These are phyloP conservation scores for Scedosporium aurantiacum DNA, from an alignment of 2,329 filamentous ascomycete genomes.

Conservation along the genomic window DNA sequence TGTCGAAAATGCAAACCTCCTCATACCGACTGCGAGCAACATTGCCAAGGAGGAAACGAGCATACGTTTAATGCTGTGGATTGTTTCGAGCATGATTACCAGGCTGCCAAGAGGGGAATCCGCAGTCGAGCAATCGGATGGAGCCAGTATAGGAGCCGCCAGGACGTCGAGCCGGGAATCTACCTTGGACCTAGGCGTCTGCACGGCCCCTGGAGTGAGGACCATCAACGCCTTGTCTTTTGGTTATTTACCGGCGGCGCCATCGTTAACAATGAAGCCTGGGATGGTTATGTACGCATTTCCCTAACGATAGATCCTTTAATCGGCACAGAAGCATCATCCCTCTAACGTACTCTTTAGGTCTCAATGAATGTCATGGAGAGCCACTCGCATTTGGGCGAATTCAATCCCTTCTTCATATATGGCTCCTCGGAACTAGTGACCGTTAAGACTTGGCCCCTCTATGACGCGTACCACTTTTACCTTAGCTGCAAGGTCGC, in stretches of 20 bases:
- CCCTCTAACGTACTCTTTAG: neutral
- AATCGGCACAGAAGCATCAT: neutral
- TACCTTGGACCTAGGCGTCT: neutral
- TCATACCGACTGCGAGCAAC: neutral
- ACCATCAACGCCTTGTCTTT: neutral
- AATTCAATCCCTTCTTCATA: slow-evolving; percentile 3
- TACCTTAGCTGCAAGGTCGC: neutral
- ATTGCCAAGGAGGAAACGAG: neutral
- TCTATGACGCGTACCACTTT: slow-evolving; percentile 1
- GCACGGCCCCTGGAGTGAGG: slow-evolving; percentile 1
- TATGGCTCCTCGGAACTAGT: neutral
- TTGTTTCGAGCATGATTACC: slow-evolving; percentile 4
- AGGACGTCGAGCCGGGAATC: slow-evolving; percentile 4
- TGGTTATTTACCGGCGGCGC: slow-evolving; percentile 4
- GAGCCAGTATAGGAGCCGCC: neutral
- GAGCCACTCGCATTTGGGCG: neutral
- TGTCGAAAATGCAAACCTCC: neutral
- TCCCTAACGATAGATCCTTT: neutral
- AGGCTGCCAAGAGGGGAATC: neutral
- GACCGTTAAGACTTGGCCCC: neutral
- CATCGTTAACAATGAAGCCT: neutral
- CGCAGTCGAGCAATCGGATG: neutral
- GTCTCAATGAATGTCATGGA: neutral
- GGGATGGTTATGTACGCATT: neutral
- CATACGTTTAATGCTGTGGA: neutral